Evolutionary conservation across 345 rosid genomes (phyloP), one percentile per base, ranked within the genome.

Genomic region (Eucalyptus erythrocorys): DNA sequence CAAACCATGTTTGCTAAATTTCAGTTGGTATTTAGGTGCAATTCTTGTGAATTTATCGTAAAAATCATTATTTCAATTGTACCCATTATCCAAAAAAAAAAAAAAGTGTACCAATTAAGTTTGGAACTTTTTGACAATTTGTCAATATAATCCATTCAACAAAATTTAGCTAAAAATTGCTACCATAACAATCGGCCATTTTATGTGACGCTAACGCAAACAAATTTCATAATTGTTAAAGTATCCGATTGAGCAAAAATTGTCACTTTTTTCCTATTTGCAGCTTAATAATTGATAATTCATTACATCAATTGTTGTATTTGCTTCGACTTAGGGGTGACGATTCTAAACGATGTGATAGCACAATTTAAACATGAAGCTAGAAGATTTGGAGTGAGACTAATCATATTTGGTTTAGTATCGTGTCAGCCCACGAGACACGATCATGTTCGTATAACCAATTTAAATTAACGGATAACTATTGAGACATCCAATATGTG

Each of bases 341-440:
- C 6, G 26, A 22, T 55, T 10, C 53, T 49, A 49, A 49, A 49
- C 3, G 7, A 16, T 1, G 53, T 49, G 53, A 16, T 49, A 49
- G 53, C 53, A 49, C 21, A 3, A 49, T 49, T 49, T 49, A 49
- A 49, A 49, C 53, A 49, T 16, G 3, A 13, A 64, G 8, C n/a
- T 64, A 64, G 76, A n/a, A 16, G 37, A n/a, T 14, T 64, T 64
- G 37, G 76, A 64, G 15, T 4, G 79, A 68, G 5, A 34, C 15
- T 17, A 32, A 68, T 15, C 14, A 13, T 32, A 9, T 32, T 16
- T 66, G 79, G 12, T 34, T 68, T 19, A 21, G 12, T 37, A 5
- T 37, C 0, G 0, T 71, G 43, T 17, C 24, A 37, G 1, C 4
- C 43, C 24, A 32, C 2, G 1, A 37, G 13, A 37, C 82, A 10